Evolutionary conservation across 176 grass and related monocot species (phyloP).

Genomic region (Aegilops sharonensis): DNA sequence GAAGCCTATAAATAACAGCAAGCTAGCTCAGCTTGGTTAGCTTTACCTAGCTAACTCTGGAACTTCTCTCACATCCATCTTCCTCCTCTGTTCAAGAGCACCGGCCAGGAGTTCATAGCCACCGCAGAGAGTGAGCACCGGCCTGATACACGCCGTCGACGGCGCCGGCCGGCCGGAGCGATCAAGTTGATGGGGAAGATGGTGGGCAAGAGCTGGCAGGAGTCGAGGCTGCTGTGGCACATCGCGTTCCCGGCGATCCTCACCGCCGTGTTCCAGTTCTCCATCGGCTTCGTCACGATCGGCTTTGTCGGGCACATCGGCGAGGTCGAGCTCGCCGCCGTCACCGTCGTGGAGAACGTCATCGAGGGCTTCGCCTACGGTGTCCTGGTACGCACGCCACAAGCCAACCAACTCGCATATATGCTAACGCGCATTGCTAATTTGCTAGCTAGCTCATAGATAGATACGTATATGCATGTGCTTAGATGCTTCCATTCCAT

Average conservation of each 20-base stretch:
- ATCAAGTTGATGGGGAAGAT: constrained; percentile 26
- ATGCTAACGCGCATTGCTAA: neutral
- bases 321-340: constrained; percentile 63
- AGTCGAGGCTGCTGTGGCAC: constrained; percentile 75
- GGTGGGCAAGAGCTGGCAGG: constrained; percentile 47
- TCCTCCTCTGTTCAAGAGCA: no score
- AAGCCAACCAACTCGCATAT: neutral
- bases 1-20: no score
- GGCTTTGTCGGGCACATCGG: constrained; percentile 76
- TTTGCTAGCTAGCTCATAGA: no score
- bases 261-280: constrained; percentile 76
- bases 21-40: no score
- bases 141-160: neutral
- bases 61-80: no score
- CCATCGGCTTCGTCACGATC: constrained; percentile 66
- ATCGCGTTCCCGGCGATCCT: constrained; percentile 75
- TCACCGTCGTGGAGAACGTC: constrained; percentile 66
- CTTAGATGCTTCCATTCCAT: neutral
- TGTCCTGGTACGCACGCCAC: constrained; percentile 39
- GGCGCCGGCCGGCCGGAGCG: neutral
- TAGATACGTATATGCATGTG: neutral
- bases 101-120: neutral
- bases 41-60: no score
- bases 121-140: no score
- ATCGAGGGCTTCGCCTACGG: constrained; percentile 66